Base-by-base conservation (phyloP, 495 filamentous ascomycete genomes). In the Penicillium pulvis region DNA sequence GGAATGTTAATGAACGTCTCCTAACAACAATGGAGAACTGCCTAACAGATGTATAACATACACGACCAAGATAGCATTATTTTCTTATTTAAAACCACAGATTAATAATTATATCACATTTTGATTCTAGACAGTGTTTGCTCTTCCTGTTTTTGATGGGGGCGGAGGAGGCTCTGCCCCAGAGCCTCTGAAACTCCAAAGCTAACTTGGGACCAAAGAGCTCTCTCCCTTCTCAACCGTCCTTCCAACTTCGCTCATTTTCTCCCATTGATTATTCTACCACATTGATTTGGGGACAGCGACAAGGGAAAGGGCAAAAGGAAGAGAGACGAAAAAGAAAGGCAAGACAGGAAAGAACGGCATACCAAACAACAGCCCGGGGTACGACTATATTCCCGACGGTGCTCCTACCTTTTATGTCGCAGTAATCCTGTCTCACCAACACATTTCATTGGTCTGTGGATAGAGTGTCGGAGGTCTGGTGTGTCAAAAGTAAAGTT, bases 381-480 rank as follows among this genome's bases (percentile, higher is more conserved):
- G 33, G 33, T 12, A 9, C 33, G 4, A 36, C 23, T 45, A 45
- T 11, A 45, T 45, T 45, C n/a, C 42, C 24, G 12, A 47, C 46
- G 23, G 46, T 28, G 43, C 43, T 23, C 23, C 45, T 23, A 12
- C 42, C 42, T 17, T 44, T 44, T 14, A 44, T 44, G 42, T 47
- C 9, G 14, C 63, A 52, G 55, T 51, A 43, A 61, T 52, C 50
- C 50, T 35, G 43, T 24, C 26, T 35, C 31, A 47, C 26, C 45
- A 50, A n/a, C 51, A 47, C 49, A 46, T 47, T 51, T 60, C 39
- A 65, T 65, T 65, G 64, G 61, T 54, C 57, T 64, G 57, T 57
- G 57, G 43, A 60, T 44, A 54, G 45, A 33, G 47, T 14, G 24
- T 41, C 33, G 44, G 35, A 53, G 48, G 39, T 57, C 47, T 45